Evolutionary conservation across 768 basidiomycete genomes (phyloP).

Genomic region (Clavulina sp.): DNA sequence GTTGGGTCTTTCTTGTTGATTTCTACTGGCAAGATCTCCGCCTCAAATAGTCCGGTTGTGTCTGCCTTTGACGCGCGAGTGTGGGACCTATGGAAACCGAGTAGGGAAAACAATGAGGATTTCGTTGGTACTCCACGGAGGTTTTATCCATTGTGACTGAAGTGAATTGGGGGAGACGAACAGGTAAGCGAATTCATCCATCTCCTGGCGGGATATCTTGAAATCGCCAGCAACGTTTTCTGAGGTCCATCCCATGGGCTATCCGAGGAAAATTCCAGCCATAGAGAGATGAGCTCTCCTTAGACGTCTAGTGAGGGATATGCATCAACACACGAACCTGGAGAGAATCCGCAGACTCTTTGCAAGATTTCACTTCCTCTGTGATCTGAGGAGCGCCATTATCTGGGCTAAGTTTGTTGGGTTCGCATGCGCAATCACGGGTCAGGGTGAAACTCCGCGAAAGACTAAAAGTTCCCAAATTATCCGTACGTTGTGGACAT

Average conservation of each 20-base stretch:
- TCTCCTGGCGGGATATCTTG: constrained; percentile 50
- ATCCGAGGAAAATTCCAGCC: no score
- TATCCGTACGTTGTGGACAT: constrained; percentile 14
- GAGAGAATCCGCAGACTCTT: background rate
- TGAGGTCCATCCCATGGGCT: constrained; percentile 82
- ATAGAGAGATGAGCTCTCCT: no score
- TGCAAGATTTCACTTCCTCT: background rate
- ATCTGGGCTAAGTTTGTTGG: constrained; percentile 2
- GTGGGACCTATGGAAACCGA: constrained; percentile 30
- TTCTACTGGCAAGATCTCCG: constrained; percentile 58
- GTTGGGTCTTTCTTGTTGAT: constrained; percentile 12
- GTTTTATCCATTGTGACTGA: no score
- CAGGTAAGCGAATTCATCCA: constrained; percentile 54
- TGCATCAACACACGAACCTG: no score
- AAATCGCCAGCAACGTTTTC: constrained; percentile 72
- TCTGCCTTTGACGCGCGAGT: constrained; percentile 64
- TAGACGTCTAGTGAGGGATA: no score
- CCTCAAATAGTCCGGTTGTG: constrained; percentile 40
- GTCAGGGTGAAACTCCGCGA: constrained; percentile 3
- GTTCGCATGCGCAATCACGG: constrained; percentile 1
- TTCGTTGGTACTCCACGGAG: no score
- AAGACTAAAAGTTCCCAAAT: background rate
- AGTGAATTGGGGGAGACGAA: constrained; percentile 2
- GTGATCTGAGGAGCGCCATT: background rate
- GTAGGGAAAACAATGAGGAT: background rate